A percentile compares a stretch with the other conserved stretches of the same genome.
Conservation (phyloP, 2,329 filamentous ascomycete species). For the Akanthomyces muscarius region DNA sequence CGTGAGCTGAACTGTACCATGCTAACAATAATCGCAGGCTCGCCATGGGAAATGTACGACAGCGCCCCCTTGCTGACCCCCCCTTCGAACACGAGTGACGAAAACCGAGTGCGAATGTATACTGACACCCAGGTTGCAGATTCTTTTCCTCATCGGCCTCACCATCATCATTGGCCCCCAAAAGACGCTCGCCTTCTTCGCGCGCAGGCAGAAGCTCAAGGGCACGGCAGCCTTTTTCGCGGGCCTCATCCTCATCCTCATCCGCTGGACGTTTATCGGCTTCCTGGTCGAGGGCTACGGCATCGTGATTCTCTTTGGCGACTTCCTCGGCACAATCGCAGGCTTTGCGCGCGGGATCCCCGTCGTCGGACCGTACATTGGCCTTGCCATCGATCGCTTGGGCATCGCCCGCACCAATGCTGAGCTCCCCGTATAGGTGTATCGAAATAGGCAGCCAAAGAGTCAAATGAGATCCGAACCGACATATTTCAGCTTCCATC, state of each 20-base stretch:
- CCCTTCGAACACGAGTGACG: constrained; percentile 15
- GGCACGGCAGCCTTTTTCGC: constrained; percentile 84
- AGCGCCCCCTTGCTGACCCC: constrained; percentile 14
- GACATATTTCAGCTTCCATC: background rate
- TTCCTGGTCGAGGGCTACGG: constrained; percentile 91
- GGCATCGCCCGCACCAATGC: constrained; percentile 68
- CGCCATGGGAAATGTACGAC: constrained; percentile 88
- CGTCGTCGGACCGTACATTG: constrained; percentile 82
- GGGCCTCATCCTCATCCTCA: constrained; percentile 78
- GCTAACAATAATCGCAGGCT: constrained; percentile 53
- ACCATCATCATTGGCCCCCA: constrained; percentile 90
- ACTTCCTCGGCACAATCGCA: constrained; percentile 90
- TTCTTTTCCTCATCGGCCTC: constrained; percentile 95
- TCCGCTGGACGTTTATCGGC: constrained; percentile 87
- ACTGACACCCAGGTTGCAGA: constrained; percentile 47
- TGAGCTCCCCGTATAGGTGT: constrained; percentile 69
- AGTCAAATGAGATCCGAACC: background rate
- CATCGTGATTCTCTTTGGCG: constrained; percentile 88
- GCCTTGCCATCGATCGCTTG: constrained; percentile 64
- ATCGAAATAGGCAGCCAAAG: background rate
- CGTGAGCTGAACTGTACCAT: background rate
- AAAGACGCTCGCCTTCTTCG: constrained; percentile 93
- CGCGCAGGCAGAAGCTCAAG: constrained; percentile 84
- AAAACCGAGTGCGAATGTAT: background rate
- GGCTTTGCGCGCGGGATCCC: constrained; percentile 82